Evolutionary conservation across 805 yeast species (phyloP), one percentile per base, ranked within the genome.

Genomic region (Sugiyamaella lignohabitans): DNA sequence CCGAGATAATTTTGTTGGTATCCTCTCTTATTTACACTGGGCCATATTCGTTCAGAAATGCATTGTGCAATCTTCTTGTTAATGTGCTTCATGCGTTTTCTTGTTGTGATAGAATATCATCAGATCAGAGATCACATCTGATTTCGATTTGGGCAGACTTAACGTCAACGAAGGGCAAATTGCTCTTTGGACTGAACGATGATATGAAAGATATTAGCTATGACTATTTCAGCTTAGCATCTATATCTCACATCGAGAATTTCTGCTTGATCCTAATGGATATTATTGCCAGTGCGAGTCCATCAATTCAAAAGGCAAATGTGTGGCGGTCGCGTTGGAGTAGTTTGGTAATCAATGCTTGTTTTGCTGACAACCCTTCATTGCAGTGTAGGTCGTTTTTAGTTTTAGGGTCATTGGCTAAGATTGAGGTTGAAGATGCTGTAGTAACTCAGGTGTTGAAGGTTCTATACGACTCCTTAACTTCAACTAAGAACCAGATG

Each of bases 1-100:
- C 89, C 10, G 95, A 87, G 58, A 72, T 85, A 1, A 71, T 84
- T 47, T 80, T 79, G 56, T 70, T 86, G 50, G 74, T 83, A 24
- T 74, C 91, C 0, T 69, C 84, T 18, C 75, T 74, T 40, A 63
- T 74, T 22, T 76, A 74, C 57, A 67, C 70, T 23, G 79, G 78
- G 2, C 75, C 78, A 8, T 56, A 65, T 18, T 69, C 81, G 29
- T 72, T 87, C 51, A 78, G 95, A 46, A 62, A 64, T 16, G 79
- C 70, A 32, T 67, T 85, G 34, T 80, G 82, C 54, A 79, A 78
- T 50, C 62, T 86, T 38, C 62, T 82, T 17, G 71, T 80, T 57
- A 83, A 86, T 56, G 71, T 84, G 1, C 72, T 86, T 38, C 93
- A 84, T 55, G 76, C 93, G 0, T 77, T 82, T 53, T 66, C 79